These are phyloP conservation scores for Fusarium sp. DNA, from an alignment of 2,329 filamentous ascomycete species.

Conservation along the genomic window DNA sequence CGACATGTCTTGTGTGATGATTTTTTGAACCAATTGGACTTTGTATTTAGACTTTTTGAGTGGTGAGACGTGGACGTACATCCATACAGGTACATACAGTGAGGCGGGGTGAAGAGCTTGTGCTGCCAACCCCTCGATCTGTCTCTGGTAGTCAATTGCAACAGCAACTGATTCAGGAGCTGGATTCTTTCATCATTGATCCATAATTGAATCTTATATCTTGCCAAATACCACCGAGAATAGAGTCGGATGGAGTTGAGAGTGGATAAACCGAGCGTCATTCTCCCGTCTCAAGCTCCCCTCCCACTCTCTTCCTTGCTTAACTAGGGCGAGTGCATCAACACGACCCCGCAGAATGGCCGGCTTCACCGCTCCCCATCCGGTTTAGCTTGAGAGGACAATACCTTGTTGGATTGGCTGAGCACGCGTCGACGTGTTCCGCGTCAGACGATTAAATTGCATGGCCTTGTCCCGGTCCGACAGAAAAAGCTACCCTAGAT, in stretches of 20 bases:
- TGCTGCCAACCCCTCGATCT: neutral
- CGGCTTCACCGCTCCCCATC: slow-evolving; percentile 25
- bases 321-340: neutral
- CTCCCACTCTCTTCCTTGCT: slow-evolving; percentile 10
- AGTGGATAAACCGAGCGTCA: slow-evolving; percentile 32
- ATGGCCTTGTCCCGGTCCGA: slow-evolving; percentile 13
- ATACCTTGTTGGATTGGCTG: neutral
- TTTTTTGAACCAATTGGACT: slow-evolving; percentile 6
- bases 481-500: slow-evolving; percentile 17
- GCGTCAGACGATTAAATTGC: neutral
- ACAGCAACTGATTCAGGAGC: neutral
- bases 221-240: slow-evolving; percentile 31
- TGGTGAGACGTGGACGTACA: slow-evolving; percentile 1
- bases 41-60: neutral
- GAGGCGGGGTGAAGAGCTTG: neutral
- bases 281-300: slow-evolving; percentile 20
- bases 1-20: neutral
- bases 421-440: slow-evolving; percentile 18
- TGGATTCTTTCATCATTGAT: slow-evolving; percentile 23
- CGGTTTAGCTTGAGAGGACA: neutral
- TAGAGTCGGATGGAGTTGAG: slow-evolving; percentile 12
- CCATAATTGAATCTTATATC: slow-evolving; percentile 1
- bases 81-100: neutral
- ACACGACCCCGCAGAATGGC: slow-evolving; percentile 25
- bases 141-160: neutral